Conservation (phyloP, 2,329 filamentous ascomycete species). For the Aureobasidium melanogenum region DNA sequence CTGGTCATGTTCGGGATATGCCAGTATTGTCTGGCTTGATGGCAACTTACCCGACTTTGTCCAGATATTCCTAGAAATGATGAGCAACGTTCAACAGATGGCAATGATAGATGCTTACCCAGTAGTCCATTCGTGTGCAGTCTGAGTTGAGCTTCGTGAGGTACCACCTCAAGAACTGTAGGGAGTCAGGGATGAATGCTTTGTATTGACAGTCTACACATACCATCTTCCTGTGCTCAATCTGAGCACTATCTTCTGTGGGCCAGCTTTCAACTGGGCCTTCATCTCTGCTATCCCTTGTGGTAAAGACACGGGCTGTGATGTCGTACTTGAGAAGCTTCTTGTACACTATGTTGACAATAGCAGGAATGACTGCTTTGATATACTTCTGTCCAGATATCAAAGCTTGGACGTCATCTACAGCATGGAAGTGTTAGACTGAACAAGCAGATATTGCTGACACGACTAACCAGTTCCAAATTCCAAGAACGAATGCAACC, state of each 20-base stretch:
- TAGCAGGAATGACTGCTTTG: slow-evolving; percentile 69
- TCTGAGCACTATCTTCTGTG: slow-evolving; percentile 63
- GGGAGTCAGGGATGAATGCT: background rate
- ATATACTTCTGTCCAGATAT: slow-evolving; percentile 64
- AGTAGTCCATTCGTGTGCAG: slow-evolving; percentile 66
- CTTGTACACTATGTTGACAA: slow-evolving; percentile 78
- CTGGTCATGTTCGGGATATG: background rate
- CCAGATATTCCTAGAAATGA: slow-evolving; percentile 51
- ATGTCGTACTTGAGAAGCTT: slow-evolving; percentile 76
- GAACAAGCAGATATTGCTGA: background rate
- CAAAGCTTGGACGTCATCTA: slow-evolving; percentile 65
- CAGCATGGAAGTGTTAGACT: slow-evolving; percentile 13
- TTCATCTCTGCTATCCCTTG: slow-evolving; percentile 52
- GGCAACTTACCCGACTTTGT: slow-evolving; percentile 62
- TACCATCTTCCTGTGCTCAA: slow-evolving; percentile 62
- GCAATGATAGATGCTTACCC: slow-evolving; percentile 31
- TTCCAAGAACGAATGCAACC: slow-evolving; percentile 67
- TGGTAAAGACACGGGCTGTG: slow-evolving; percentile 67
- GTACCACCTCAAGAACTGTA: slow-evolving; percentile 60
- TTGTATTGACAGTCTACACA: no score
- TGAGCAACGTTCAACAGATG: background rate
- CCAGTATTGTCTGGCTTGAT: no score
- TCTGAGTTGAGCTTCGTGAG: slow-evolving; percentile 66
- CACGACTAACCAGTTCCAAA: slow-evolving; percentile 36
- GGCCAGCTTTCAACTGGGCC: slow-evolving; percentile 56